phyloP scores from a whole-genome alignment of 345 rosid species.

The Populus pruinosa region DNA sequence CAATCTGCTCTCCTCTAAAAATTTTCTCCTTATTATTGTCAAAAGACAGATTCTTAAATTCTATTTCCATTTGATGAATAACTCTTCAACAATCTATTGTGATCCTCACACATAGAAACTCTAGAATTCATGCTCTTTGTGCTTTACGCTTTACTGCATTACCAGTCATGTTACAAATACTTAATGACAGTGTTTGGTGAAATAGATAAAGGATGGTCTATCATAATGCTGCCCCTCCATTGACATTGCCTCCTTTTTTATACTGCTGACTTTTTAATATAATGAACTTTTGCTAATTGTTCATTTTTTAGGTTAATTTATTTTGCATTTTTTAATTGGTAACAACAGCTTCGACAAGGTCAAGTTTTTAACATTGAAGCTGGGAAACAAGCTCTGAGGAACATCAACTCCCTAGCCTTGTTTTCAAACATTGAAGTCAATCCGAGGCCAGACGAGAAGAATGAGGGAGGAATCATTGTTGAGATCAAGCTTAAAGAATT shows the following conservation, averaged over 20 bases:
- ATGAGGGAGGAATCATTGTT: constrained; percentile 92
- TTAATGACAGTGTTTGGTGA: not conserved
- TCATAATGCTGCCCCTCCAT: not conserved
- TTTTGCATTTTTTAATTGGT: constrained; percentile 14
- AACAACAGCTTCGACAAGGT: constrained; percentile 72
- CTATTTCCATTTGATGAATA: not conserved
- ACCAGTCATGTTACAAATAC: not conserved
- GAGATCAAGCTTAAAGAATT: constrained; percentile 97
- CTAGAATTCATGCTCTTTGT: not conserved
- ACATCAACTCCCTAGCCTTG: constrained; percentile 73
- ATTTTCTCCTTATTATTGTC: not conserved
- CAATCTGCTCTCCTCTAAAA: not conserved
- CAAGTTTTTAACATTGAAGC: constrained; percentile 89
- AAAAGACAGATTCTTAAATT: not conserved
- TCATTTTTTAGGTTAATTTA: constrained; percentile 6
- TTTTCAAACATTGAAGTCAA: constrained; percentile 96
- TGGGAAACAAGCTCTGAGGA: constrained; percentile 87
- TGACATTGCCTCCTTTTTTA: not conserved
- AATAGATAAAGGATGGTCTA: not conserved
- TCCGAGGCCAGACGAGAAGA: constrained; percentile 95
- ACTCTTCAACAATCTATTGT: not conserved
- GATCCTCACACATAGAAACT: not conserved
- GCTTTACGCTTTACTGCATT: not conserved
- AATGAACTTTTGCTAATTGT: constrained; percentile 2
- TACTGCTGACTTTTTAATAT: not conserved